Percentiles rank a stretch among this genome's conserved stretches.
phyloP scores from a whole-genome alignment of 352 stramenopile genomes.

The Elongisporangium prolatum region DNA sequence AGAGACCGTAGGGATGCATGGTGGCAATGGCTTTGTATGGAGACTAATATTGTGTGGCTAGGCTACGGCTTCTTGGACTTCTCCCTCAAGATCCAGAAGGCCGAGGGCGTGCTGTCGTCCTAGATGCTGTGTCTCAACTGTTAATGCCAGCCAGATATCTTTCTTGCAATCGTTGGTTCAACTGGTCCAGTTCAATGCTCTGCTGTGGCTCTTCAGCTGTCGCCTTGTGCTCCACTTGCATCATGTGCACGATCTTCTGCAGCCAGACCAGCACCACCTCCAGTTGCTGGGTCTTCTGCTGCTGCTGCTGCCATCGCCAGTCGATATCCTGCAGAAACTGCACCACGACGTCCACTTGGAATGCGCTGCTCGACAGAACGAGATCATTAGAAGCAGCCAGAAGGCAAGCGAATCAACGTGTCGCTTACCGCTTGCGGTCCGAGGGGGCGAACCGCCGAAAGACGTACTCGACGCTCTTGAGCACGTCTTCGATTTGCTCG shows the following conservation, averaged over 20 bases:
- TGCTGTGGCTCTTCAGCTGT: conserved; percentile 13
- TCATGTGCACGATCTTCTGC: conserved; percentile 47
- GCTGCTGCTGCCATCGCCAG: conserved; percentile 21
- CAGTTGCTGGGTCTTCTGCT: neutral
- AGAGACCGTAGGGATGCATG: neutral
- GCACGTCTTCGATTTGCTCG: conserved; percentile 14
- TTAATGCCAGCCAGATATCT: conserved; percentile 5
- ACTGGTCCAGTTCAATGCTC: conserved; percentile 24
- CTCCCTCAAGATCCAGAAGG: conserved; percentile 95
- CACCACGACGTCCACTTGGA: conserved; percentile 47
- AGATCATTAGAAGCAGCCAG: neutral
- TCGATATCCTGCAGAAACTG: conserved; percentile 49
- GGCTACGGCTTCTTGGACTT: conserved; percentile 96
- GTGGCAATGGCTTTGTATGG: neutral
- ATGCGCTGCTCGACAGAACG: conserved; percentile 15
- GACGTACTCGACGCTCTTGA: conserved; percentile 59
- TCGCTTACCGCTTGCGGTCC: conserved; percentile 27
- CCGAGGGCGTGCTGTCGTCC: conserved; percentile 48
- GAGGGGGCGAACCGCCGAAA: conserved; percentile 46
- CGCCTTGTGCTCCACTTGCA: conserved; percentile 35
- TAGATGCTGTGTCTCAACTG: conserved; percentile 6
- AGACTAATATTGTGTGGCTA: conserved; percentile 8
- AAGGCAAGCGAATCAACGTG: neutral
- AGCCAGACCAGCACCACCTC: conserved; percentile 25
- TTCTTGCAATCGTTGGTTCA: conserved; percentile 17